phyloP scores from a whole-genome alignment of 2,329 filamentous ascomycete genomes.

The Phialemoniopsis sp. region DNA sequence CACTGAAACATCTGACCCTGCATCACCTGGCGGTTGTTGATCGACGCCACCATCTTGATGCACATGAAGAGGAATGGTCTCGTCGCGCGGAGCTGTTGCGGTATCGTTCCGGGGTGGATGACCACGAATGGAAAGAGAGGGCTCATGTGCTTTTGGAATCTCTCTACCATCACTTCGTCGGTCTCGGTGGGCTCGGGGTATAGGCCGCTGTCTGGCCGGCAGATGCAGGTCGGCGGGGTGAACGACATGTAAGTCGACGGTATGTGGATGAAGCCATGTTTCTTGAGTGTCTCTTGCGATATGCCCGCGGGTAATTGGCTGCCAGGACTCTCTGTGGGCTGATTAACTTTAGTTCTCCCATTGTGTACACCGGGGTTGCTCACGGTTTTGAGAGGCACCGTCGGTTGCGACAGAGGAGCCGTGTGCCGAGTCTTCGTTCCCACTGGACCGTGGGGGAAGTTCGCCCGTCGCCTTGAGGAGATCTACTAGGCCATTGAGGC shows the following conservation, averaged over 20 bases:
- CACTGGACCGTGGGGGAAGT: constrained; percentile 10
- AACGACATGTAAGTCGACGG: constrained; percentile 34
- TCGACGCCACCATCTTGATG: constrained; percentile 45
- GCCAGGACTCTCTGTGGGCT: background rate
- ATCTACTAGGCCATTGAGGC: constrained; percentile 43
- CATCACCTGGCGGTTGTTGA: constrained; percentile 41
- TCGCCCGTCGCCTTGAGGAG: constrained; percentile 39
- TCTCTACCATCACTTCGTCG: constrained; percentile 39
- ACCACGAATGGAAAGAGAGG: constrained; percentile 43
- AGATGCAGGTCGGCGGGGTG: constrained; percentile 42
- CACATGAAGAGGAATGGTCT: constrained; percentile 44
- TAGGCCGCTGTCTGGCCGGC: constrained; percentile 32
- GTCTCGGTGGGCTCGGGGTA: constrained; percentile 34
- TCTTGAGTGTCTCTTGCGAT: no score
- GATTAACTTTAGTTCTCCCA: background rate
- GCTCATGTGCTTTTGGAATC: constrained; percentile 37
- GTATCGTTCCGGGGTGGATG: constrained; percentile 28
- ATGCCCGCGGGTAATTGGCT: background rate
- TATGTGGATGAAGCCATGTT: constrained; percentile 2
- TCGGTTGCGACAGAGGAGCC: background rate
- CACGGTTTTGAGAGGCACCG: no score
- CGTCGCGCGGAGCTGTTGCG: constrained; percentile 28
- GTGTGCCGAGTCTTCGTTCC: constrained; percentile 2
- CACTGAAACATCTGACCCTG: constrained; percentile 44
- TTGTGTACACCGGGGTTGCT: no score